A percentile compares a stretch with the other conserved stretches of the same genome.
phyloP scores from a whole-genome alignment of 768 basidiomycete species.

The Calocybe gangraenosa region DNA sequence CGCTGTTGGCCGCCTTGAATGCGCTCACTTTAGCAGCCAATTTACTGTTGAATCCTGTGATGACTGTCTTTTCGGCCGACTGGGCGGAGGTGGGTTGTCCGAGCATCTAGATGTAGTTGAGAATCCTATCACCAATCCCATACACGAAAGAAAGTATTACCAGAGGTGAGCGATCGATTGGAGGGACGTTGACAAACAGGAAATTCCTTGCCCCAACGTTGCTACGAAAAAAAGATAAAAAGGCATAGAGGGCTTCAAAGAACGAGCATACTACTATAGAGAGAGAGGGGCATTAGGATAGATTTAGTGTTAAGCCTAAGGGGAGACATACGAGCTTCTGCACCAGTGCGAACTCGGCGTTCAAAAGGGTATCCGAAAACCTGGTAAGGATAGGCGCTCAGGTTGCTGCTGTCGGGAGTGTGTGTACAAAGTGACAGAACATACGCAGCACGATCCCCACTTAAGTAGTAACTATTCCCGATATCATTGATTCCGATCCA shows the following conservation, averaged over 20 bases:
- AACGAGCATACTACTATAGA: slow-evolving; percentile 25
- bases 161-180: slow-evolving; percentile 38
- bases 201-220: slow-evolving; percentile 53
- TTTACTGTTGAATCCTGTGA: slow-evolving; percentile 48
- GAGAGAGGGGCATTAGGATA: background rate
- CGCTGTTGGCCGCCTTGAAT: slow-evolving; percentile 41
- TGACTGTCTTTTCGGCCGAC: slow-evolving; percentile 39
- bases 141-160: slow-evolving; percentile 20
- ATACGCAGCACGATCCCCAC: slow-evolving; percentile 46
- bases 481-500: slow-evolving; percentile 76
- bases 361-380: slow-evolving; percentile 45
- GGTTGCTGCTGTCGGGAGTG: background rate
- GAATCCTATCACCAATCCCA: background rate
- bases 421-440: slow-evolving; percentile 16
- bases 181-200: slow-evolving; percentile 42
- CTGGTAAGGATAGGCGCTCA: slow-evolving; percentile 23
- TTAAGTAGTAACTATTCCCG: slow-evolving; percentile 45
- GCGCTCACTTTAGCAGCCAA: slow-evolving; percentile 34
- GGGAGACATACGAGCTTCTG: slow-evolving; percentile 39
- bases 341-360: slow-evolving; percentile 46
- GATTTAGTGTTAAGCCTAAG: background rate
- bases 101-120: slow-evolving; percentile 39
- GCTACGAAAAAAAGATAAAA: slow-evolving; percentile 21
- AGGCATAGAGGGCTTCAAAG: slow-evolving; percentile 1
- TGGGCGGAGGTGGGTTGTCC: slow-evolving; percentile 34